Percentiles rank a stretch among this genome's conserved stretches.
Conservation (phyloP, 257 asterid genomes). For the Ballota nigra region DNA sequence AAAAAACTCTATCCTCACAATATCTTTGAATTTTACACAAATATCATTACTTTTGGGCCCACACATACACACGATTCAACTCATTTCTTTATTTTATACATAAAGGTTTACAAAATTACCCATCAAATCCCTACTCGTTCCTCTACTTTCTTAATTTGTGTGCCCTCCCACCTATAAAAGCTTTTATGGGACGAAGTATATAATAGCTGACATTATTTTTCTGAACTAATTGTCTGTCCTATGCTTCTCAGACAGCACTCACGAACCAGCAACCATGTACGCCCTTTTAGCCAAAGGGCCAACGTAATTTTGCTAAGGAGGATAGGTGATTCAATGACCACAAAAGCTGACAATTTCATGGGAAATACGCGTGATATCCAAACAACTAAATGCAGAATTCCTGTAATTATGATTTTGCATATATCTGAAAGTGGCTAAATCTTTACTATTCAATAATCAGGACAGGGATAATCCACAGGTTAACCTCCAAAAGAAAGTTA, state of each 20-base stretch:
- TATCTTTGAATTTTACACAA: no score
- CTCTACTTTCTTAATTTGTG: no score
- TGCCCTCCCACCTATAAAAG: no score
- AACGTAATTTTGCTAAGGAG: neutral
- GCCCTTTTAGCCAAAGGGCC: neutral
- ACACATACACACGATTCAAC: no score
- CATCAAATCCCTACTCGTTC: no score
- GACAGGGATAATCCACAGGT: neutral
- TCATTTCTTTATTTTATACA: no score
- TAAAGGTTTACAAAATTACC: no score
- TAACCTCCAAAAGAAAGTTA: neutral
- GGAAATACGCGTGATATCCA: slow-evolving; percentile 13
- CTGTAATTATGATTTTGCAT: neutral
- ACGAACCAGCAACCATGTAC: neutral
- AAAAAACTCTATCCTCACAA: no score
- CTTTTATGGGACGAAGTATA: no score
- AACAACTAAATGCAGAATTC: neutral
- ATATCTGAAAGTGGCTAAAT: neutral
- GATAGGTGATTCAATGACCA: slow-evolving; percentile 4
- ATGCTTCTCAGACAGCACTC: neutral
- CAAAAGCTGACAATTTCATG: neutral
- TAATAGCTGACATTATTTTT: neutral
- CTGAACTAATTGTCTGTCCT: neutral
- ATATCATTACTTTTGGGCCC: no score
- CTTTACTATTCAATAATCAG: neutral